phyloP scores from a whole-genome alignment of 176 grass and related monocot genomes.

The Pontederia crassipes region DNA sequence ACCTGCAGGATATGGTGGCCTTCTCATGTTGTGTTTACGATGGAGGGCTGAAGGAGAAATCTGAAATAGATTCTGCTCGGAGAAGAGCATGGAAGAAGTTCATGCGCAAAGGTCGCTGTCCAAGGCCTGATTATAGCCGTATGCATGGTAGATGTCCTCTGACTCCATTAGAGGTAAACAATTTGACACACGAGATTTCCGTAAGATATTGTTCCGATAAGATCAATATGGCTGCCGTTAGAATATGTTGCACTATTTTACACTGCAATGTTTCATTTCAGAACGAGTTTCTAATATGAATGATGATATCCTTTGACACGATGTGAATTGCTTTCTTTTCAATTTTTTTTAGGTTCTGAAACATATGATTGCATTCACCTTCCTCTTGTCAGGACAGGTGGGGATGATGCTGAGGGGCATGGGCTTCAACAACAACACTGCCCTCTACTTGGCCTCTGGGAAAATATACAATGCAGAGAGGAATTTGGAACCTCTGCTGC shows the following conservation, averaged over 20 bases:
- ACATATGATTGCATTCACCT: slow-evolving; percentile 2
- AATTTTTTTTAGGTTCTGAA: background rate
- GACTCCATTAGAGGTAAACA: slow-evolving; percentile 14
- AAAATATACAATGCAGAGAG: slow-evolving; percentile 19
- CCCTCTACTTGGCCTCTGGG: slow-evolving; percentile 16
- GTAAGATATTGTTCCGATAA: background rate
- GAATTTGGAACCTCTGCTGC: slow-evolving; percentile 10
- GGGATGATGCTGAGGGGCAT: slow-evolving; percentile 21
- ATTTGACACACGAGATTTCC: background rate
- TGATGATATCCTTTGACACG: background rate
- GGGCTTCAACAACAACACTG: slow-evolving; percentile 11
- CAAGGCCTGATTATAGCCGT: slow-evolving; percentile 7
- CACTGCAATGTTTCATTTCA: no score
- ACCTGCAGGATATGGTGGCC: slow-evolving; percentile 15
- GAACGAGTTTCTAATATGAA: no score
- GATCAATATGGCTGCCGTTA: no score
- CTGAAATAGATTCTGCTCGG: slow-evolving; percentile 20
- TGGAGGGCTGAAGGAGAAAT: slow-evolving; percentile 6
- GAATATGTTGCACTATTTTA: no score
- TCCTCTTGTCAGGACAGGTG: slow-evolving; percentile 16
- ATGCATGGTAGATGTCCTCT: slow-evolving; percentile 16
- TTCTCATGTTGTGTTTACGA: slow-evolving; percentile 17
- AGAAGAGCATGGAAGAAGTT: slow-evolving; percentile 20
- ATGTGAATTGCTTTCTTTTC: background rate
- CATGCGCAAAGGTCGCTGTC: background rate